Evolutionary conservation across 2,329 filamentous ascomycete genomes (phyloP), one percentile per base, ranked within the genome.

Genomic region (Arthroderma sp.): DNA sequence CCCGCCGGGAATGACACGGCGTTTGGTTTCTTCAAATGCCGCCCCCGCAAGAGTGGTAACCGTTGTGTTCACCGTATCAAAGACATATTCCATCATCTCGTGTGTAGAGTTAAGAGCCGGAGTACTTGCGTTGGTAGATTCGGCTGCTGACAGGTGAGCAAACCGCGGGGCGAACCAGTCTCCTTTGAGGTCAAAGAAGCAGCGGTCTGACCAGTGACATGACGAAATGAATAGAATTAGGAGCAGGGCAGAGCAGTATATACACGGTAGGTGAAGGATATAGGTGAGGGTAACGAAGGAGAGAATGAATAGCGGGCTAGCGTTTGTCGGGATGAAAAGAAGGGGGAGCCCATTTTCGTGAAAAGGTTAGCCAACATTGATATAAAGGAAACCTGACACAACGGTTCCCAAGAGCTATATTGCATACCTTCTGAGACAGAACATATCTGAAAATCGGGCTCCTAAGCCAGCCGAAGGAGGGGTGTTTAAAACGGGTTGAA

Each of bases 191-290:
- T 97, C 91, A 77, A 97, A 93, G 76, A 97, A 93, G 70, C 88
- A 93, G 56, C 84, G 83, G 70, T 91, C 87, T 63, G 86, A 87
- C 88, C 88, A 93, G 79, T 91, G 86, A 73, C 88, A 93, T 25
- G 86, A 90, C 25, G 90, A 94, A 63, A 91, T 81, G 77, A 96
- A 95, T 65, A 98, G 88, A 65, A 97, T 90, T 63, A 95, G 81
- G 53, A 98, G 88, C 56, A 98, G 86, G 61, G 96, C 84, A 60
- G 90, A 95, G 81, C 93, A 98, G 80, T 98, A 98, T 65, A 95
- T 86, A 77, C 93, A 98, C 56, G 93, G 93, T 57, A 91, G 85
- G 75, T 96, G 95, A 66, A 98, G 84, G 74, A 95, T 88, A 78
- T 95, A 97, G 63, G 91, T 95, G 72, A 91, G 89, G 63, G 89